Percentiles rank a stretch among this genome's conserved stretches.
These are phyloP conservation scores for Nevesoporus exiguus DNA, from an alignment of 768 basidiomycete genomes.

Conservation along the genomic window DNA sequence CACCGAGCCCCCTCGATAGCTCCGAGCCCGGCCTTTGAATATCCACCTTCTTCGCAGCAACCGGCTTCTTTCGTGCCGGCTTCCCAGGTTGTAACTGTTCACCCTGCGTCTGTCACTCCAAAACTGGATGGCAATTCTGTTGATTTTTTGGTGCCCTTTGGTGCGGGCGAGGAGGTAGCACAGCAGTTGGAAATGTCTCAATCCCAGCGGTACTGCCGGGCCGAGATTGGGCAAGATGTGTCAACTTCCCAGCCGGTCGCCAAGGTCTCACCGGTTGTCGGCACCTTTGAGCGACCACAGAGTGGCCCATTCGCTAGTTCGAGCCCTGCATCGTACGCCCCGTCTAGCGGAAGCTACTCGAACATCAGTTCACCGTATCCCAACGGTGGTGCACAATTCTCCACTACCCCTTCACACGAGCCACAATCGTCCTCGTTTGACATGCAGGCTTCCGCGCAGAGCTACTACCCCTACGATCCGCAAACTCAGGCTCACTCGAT, in stretches of 20 bases:
- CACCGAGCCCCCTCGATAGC: constrained; percentile 12
- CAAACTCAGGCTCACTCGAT: constrained; percentile 14
- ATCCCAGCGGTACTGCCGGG: constrained; percentile 11
- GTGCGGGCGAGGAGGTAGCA: constrained; percentile 14
- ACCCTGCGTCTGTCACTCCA: constrained; percentile 6
- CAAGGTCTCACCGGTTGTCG: constrained; percentile 4
- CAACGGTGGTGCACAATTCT: constrained; percentile 15
- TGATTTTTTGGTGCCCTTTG: constrained; percentile 27
- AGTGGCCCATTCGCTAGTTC: constrained; percentile 16
- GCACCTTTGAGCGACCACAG: constrained; percentile 25
- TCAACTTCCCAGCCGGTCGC: constrained; percentile 6
- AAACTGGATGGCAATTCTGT: constrained; percentile 15
- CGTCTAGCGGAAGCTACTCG: constrained; percentile 25
- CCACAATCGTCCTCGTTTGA: constrained; percentile 21
- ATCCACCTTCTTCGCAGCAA: constrained; percentile 11
- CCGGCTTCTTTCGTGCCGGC: constrained; percentile 10
- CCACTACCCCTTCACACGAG: constrained; percentile 21
- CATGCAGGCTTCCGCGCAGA: constrained; percentile 13
- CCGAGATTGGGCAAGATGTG: constrained; percentile 12
- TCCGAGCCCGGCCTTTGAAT: constrained; percentile 11
- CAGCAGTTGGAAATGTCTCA: constrained; percentile 18
- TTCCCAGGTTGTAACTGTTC: constrained; percentile 2
- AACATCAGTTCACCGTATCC: constrained; percentile 26
- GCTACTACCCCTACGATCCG: constrained; percentile 24
- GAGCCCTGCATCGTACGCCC: constrained; percentile 25